phyloP scores from a whole-genome alignment of 1,139 yeast species.

The Candida albicans region DNA sequence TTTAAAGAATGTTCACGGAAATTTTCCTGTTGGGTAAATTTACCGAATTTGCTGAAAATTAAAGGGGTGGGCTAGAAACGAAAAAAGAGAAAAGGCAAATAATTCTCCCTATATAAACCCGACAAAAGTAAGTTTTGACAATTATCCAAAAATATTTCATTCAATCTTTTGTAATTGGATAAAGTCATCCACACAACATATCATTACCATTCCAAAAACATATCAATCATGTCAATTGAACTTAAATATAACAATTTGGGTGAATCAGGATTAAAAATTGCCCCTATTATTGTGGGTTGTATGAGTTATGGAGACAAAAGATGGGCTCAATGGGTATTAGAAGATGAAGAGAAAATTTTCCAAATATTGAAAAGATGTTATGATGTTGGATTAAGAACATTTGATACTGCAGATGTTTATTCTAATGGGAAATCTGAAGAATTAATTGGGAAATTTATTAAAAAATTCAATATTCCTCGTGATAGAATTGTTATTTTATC shows the following conservation, averaged over 20 bases:
- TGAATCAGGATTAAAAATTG: conserved; percentile 51
- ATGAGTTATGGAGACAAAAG: conserved; percentile 53
- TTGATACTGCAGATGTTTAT: conserved; percentile 30
- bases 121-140: too few species aligned
- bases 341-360: conserved; percentile 25
- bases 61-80: too few species aligned
- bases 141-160: too few species aligned
- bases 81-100: too few species aligned
- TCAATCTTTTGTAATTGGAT: too few species aligned
- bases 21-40: too few species aligned
- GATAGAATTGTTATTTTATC: conserved; percentile 37
- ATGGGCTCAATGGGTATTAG: conserved; percentile 51
- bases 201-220: too few species aligned
- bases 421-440: conserved; percentile 26
- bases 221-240: conserved; percentile 12
- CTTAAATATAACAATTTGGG: conserved; percentile 30
- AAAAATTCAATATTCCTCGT: conserved; percentile 25
- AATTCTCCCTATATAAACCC: too few species aligned
- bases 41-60: too few species aligned
- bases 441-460: conserved; percentile 23
- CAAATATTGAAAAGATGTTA: conserved; percentile 50
- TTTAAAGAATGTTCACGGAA: too few species aligned
- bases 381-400: conserved; percentile 49
- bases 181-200: too few species aligned
- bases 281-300: conserved; percentile 55